Evolutionary conservation across 1,284 basidiomycete species (phyloP).

Genomic region (Xerocomus cyaneibrunnescens): DNA sequence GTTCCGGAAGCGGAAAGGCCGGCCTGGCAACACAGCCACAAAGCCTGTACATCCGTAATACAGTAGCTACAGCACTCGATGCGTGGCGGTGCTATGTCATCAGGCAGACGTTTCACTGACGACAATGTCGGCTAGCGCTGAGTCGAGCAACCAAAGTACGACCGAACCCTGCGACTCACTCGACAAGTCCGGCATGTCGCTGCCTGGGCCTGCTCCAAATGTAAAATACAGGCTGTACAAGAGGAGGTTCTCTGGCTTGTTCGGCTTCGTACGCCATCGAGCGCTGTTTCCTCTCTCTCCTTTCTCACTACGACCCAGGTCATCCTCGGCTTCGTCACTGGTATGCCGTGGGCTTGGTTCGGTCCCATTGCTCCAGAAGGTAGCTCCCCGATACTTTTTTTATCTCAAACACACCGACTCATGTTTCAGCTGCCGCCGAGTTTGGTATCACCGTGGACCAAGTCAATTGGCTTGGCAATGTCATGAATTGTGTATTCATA

Average conservation of each 20-base stretch:
- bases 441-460: constrained; percentile 63
- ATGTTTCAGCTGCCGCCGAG: constrained; percentile 49
- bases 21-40: constrained; percentile 3
- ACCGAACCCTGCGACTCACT: not conserved
- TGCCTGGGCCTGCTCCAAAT: not conserved
- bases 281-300: not conserved
- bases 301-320: constrained; percentile 41
- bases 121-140: constrained; percentile 1
- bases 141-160: not conserved
- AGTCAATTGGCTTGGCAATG: constrained; percentile 77
- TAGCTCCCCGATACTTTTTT: constrained; percentile 28
- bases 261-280: constrained; percentile 51
- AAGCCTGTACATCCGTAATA: not conserved
- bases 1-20: constrained; percentile 24
- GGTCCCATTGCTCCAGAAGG: constrained; percentile 71
- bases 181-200: constrained; percentile 1
- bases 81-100: not conserved
- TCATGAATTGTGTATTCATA: constrained; percentile 59
- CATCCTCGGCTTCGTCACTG: constrained; percentile 57
- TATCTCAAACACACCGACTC: not conserved
- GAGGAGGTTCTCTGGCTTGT: constrained; percentile 60
- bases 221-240: constrained; percentile 60
- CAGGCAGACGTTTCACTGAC: not conserved
- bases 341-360: constrained; percentile 71
- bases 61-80: not conserved